phyloP scores from a whole-genome alignment of 805 yeast genomes.

The Phaffomyces antillensis region DNA sequence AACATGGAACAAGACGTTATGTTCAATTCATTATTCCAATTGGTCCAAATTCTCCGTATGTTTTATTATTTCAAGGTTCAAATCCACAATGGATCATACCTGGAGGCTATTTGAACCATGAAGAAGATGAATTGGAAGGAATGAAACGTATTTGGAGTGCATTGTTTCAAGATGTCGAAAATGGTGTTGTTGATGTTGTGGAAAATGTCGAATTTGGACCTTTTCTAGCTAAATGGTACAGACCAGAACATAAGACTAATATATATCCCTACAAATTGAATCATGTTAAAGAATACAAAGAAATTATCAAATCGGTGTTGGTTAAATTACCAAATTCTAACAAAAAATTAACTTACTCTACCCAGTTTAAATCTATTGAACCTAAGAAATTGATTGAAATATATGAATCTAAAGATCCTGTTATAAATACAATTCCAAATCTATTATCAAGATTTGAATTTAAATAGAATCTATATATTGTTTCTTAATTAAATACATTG shows the following conservation, averaged over 20 bases:
- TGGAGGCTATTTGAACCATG: slow-evolving; percentile 9
- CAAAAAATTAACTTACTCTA: slow-evolving; percentile 4
- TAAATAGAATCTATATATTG: background rate
- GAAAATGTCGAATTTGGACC: slow-evolving; percentile 7
- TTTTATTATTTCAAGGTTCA: slow-evolving; percentile 5
- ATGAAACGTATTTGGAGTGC: slow-evolving; percentile 7
- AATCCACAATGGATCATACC: slow-evolving; percentile 6
- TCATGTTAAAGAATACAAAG: slow-evolving; percentile 7
- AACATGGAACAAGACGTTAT: slow-evolving; percentile 8
- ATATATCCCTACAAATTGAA: slow-evolving; percentile 13
- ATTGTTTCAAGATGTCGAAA: slow-evolving; percentile 7
- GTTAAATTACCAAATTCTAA: slow-evolving; percentile 6
- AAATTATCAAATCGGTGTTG: slow-evolving; percentile 9
- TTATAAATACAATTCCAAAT: slow-evolving; percentile 26
- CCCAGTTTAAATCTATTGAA: slow-evolving; percentile 2
- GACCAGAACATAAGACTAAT: slow-evolving; percentile 11
- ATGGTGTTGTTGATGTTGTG: background rate
- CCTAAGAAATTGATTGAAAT: slow-evolving; percentile 8
- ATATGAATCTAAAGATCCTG: slow-evolving; percentile 14
- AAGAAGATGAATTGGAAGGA: slow-evolving; percentile 11
- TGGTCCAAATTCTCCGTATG: slow-evolving; percentile 8
- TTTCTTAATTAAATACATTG: too few species aligned
- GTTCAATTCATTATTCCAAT: slow-evolving; percentile 11
- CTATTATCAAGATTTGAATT: slow-evolving; percentile 23
- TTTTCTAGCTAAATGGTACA: slow-evolving; percentile 10